Base-by-base conservation (phyloP, 352 stramenopile genomes). In the Blastocystis sp. region DNA sequence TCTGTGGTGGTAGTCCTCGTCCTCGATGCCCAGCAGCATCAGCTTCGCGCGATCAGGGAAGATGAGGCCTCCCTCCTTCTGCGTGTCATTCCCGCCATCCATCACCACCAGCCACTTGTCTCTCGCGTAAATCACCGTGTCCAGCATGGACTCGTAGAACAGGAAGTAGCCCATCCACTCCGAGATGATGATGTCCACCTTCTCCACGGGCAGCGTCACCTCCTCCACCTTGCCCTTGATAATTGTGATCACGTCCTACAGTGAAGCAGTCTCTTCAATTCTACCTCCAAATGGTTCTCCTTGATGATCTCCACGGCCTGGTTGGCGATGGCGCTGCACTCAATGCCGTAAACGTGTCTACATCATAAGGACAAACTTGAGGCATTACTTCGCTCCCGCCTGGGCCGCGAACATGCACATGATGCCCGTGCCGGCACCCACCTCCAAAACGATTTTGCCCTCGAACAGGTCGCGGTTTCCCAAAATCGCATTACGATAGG, bases 121-220 rank as follows among this genome's bases (percentile, higher is more conserved):
- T 17, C 95, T 91, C n/a, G 95, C 95, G 90, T 94, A 97, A 21
- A 98, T 91, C 3, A 98, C 95, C 34, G 95, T 98, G 89, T 98
- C 95, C 40, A 98, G 92, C 96, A 98, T 98, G 63, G 93, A 98
- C 91, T 98, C 95, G 90, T 98, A 98, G 2, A 98, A 91, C 34
- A 98, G 89, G 89, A 97, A 98, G 91, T 98, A 98, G 70, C 95
- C 95, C 95, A 98, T 98, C 95, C 96, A 98, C 91, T 98, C 95
- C n/a, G 93, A 97, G 66, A 98, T 95, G 90, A 98, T 98, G 79
- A 98, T 97, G 91, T 98, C 95, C 21, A 98, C 90, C 59, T 96
- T 92, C 57, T 94, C 90, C 48, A 98, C 94, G 0, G 95, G 95
- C 2, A 98, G 91, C 66, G 94, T 92, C 24, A 96, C 91, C 82